A percentile compares a stretch with the other conserved stretches of the same genome.
Evolutionary conservation across 768 basidiomycete species (phyloP).

Genomic region (Amanita rubescens): DNA sequence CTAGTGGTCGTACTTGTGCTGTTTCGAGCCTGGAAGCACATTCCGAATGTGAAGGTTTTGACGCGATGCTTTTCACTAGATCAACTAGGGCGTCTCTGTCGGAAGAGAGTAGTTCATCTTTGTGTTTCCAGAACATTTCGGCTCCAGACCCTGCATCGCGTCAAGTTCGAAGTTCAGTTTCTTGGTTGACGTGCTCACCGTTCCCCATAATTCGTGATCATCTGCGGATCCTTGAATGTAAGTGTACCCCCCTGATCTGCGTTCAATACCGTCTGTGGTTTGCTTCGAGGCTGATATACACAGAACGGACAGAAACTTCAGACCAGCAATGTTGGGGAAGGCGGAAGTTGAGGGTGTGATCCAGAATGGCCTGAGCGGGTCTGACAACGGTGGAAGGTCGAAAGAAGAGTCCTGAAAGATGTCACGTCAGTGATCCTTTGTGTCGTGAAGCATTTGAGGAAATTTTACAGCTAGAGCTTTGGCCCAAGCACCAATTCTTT

Average conservation of each 20-base stretch:
- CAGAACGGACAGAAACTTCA: constrained; percentile 43
- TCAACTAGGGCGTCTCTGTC: background rate
- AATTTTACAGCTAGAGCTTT: constrained; percentile 56
- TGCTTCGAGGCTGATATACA: constrained; percentile 65
- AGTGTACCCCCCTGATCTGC: constrained; percentile 60
- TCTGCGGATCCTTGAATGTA: constrained; percentile 95
- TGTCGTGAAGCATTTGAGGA: no score
- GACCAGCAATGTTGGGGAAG: no score
- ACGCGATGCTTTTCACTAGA: background rate
- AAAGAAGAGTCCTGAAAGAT: no score
- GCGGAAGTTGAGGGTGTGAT: no score
- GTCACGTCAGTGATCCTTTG: no score
- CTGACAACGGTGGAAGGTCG: no score
- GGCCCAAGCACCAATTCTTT: constrained; percentile 61
- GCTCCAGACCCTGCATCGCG: constrained; percentile 59
- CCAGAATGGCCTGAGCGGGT: no score
- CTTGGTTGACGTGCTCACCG: constrained; percentile 40
- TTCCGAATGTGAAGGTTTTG: background rate
- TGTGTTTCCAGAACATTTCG: constrained; percentile 65
- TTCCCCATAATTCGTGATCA: constrained; percentile 88
- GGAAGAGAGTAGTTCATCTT: constrained; percentile 33
- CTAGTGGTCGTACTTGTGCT: background rate
- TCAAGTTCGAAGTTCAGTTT: background rate
- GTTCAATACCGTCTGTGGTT: constrained; percentile 49
- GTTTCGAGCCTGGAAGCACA: background rate